phyloP scores from a whole-genome alignment of 768 basidiomycete species.

The Kockovaella imperatae region DNA sequence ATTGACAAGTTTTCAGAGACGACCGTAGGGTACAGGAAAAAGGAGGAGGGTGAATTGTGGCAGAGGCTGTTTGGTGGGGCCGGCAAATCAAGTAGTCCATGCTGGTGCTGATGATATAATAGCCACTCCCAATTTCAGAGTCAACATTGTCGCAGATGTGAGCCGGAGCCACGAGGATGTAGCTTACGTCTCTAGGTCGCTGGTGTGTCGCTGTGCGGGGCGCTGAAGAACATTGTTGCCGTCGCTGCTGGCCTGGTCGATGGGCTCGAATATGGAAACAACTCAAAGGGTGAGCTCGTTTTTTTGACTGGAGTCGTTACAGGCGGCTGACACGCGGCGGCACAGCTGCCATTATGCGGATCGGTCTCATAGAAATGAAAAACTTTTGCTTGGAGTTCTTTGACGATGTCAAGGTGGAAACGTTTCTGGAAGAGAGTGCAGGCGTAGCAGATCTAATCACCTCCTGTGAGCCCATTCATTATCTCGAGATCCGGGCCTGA shows the following conservation, averaged over 20 bases:
- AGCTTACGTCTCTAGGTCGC: conserved; percentile 30
- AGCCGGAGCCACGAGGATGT: not conserved
- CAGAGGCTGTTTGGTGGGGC: conserved; percentile 45
- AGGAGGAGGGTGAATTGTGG: conserved; percentile 48
- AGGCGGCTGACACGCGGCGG: not conserved
- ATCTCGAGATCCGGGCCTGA: not conserved
- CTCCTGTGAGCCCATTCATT: conserved; percentile 40
- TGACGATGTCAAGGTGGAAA: conserved; percentile 45
- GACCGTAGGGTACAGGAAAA: conserved; percentile 48
- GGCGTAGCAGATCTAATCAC: conserved; percentile 51
- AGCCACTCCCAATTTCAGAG: conserved; percentile 46
- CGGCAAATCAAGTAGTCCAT: not conserved
- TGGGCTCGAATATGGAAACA: conserved; percentile 48
- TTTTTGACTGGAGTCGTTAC: not conserved
- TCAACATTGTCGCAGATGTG: conserved; percentile 47
- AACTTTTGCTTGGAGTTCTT: conserved; percentile 50
- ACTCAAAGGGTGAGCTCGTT: conserved; percentile 43
- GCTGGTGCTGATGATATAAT: conserved; percentile 5
- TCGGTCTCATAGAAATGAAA: conserved; percentile 50
- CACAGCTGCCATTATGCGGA: conserved; percentile 50
- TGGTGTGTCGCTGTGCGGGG: conserved; percentile 49
- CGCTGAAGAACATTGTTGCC: conserved; percentile 50
- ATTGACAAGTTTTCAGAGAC: conserved; percentile 49
- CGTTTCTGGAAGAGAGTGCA: conserved; percentile 48
- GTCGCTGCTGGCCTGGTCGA: conserved; percentile 50